These are phyloP conservation scores for Zea mays DNA, from an alignment of 176 grass and related monocot species.

Conservation along the genomic window Zm-B73-REFERENCE-NAM-5.0 NC_050096.1:15662501-15663000, in stretches of 20 bases:
- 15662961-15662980: neutral
- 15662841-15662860: constrained; percentile 91
- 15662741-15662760: neutral
- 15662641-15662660: too few relatives aligned
- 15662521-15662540: constrained; percentile 78
- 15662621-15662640: neutral
- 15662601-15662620: constrained; percentile 64
- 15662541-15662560: constrained; percentile 86
- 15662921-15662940: constrained; percentile 56
- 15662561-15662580: constrained; percentile 94
- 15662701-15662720: neutral
- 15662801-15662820: constrained; percentile 59
- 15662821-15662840: constrained; percentile 96
- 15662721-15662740: neutral
- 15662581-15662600: constrained; percentile 71
- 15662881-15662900: constrained; percentile 78
- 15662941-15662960: neutral
- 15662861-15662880: constrained; percentile 91
- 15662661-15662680: too few relatives aligned
- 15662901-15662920: constrained; percentile 94
- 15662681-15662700: neutral
- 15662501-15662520: constrained; percentile 85
- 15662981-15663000: constrained; percentile 29
- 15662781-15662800: constrained; percentile 28
- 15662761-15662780: constrained; percentile 9